Evolutionary conservation across 305 asterid genomes (phyloP).

Genomic region (Petunia hybrid): DNA sequence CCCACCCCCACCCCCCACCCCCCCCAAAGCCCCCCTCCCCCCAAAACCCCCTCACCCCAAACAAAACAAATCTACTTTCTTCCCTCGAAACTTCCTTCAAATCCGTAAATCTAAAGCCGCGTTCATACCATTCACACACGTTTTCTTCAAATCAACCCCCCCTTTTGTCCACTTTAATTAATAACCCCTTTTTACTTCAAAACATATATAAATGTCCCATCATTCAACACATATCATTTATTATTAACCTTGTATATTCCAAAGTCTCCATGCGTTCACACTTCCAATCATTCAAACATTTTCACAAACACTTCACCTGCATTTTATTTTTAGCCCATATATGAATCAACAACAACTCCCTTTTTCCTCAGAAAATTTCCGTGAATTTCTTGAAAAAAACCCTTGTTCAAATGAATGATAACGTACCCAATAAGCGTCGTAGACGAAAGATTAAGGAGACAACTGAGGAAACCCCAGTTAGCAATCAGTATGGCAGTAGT

Average conservation of each 20-base stretch:
- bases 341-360: slow-evolving; percentile 33
- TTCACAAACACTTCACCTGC: slow-evolving; percentile 48
- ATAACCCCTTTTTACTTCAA: neutral
- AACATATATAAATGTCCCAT: neutral
- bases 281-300: slow-evolving; percentile 58
- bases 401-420: slow-evolving; percentile 54
- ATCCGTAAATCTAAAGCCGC: slow-evolving; percentile 41
- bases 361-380: slow-evolving; percentile 9
- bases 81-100: slow-evolving; percentile 49
- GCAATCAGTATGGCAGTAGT: slow-evolving; percentile 4
- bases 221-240: slow-evolving; percentile 28
- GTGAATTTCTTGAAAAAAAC: neutral
- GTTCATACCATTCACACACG: slow-evolving; percentile 63
- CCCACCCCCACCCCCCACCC: neutral
- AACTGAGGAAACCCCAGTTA: neutral
- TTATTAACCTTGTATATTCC: slow-evolving; percentile 48
- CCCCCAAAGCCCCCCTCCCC: no score
- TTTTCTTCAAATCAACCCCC: slow-evolving; percentile 35
- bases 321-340: slow-evolving; percentile 28
- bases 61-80: neutral
- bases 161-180: neutral
- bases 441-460: slow-evolving; percentile 46
- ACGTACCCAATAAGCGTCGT: slow-evolving; percentile 41
- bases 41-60: neutral
- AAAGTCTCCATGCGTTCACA: slow-evolving; percentile 55